phyloP scores from a whole-genome alignment of 768 basidiomycete species.

The Tricholomella constricta region DNA sequence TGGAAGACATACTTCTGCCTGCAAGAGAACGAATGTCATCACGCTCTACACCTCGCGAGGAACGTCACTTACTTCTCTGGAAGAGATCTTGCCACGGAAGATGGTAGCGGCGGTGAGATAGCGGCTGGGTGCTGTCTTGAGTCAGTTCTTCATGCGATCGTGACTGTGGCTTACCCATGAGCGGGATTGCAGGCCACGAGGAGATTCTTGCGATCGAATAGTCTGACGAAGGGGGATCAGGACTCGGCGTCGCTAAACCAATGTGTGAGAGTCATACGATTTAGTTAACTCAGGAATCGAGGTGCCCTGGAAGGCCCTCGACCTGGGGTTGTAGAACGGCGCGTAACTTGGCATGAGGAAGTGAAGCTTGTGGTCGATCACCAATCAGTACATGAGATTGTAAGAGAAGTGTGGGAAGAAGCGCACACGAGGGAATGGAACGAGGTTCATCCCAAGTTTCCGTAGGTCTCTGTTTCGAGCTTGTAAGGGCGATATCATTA shows the following conservation, averaged over 20 bases:
- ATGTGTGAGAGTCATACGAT: constrained; percentile 48
- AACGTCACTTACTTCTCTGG: constrained; percentile 66
- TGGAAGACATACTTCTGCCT: constrained; percentile 53
- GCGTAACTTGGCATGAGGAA: constrained; percentile 97
- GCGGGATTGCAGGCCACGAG: constrained; percentile 84
- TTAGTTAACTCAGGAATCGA: constrained; percentile 72
- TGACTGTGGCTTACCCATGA: constrained; percentile 54
- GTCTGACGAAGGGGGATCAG: constrained; percentile 36
- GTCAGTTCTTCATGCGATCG: constrained; percentile 2
- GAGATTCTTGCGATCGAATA: constrained; percentile 80
- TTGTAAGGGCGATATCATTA: constrained; percentile 1
- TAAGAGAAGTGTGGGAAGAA: constrained; percentile 2
- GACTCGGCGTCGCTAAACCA: background rate
- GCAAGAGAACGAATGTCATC: constrained; percentile 36
- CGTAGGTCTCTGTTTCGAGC: constrained; percentile 64
- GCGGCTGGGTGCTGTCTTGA: constrained; percentile 45
- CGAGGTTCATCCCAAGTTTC: constrained; percentile 90
- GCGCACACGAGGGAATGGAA: constrained; percentile 90
- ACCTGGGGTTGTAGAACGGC: constrained; percentile 75
- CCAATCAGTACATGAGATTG: background rate
- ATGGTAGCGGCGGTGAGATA: constrained; percentile 88
- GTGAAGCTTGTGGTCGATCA: constrained; percentile 61
- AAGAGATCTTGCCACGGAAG: constrained; percentile 82
- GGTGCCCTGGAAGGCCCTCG: constrained; percentile 58
- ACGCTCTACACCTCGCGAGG: constrained; percentile 19